A percentile compares a stretch with the other conserved stretches of the same genome.
Evolutionary conservation across 163 green algal species (phyloP).

Genomic region (Prototheca wickerhamii): DNA sequence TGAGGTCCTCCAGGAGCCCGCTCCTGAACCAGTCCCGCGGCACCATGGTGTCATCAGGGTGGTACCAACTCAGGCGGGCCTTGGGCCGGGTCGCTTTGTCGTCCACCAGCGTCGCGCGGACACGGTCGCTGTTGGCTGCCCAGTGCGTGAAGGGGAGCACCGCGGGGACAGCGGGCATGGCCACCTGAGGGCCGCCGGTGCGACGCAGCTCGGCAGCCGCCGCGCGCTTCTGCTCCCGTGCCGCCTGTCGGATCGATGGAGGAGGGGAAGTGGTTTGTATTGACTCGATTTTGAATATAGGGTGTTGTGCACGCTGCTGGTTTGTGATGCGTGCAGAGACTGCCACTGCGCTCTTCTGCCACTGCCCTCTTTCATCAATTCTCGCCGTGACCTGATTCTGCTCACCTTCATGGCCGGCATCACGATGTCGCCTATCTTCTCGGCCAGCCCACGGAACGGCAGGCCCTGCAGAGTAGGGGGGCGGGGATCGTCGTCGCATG

Average conservation of each 20-base stretch:
- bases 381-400: no score
- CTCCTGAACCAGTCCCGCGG: constrained; percentile 38
- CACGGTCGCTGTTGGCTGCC: constrained; percentile 17
- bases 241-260: constrained; percentile 4
- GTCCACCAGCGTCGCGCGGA: constrained; percentile 40
- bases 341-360: no score
- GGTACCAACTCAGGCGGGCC: constrained; percentile 47
- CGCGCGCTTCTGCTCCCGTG: neutral
- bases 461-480: constrained; percentile 30
- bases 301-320: no score
- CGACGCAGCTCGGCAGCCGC: neutral
- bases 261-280: neutral
- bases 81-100: constrained; percentile 33
- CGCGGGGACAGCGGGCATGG: constrained; percentile 26
- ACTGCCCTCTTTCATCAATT: no score
- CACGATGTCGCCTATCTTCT: constrained; percentile 31
- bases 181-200: constrained; percentile 8
- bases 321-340: no score
- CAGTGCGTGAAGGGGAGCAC: constrained; percentile 44
- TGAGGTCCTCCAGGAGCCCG: constrained; percentile 44
- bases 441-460: constrained; percentile 32
- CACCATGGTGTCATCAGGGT: constrained; percentile 58
- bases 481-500: no score
- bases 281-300: neutral
- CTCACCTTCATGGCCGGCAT: constrained; percentile 25